Evolutionary conservation across 148 eudicot genomes (phyloP), one percentile per base, ranked within the genome.

Genomic region (Mesembryanthemum crystallinum): DNA sequence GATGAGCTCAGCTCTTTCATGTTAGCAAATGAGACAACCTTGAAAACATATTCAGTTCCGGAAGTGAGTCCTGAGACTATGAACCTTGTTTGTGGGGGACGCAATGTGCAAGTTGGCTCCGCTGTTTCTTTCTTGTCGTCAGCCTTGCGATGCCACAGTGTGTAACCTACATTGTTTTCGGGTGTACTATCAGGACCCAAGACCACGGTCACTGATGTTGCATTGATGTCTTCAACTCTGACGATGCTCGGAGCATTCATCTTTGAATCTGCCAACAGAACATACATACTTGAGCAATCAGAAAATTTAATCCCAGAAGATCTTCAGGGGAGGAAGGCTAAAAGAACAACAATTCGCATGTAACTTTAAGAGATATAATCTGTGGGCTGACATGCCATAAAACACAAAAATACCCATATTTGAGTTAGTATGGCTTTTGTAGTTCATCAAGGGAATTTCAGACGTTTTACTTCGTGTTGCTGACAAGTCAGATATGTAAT

Each of bases 121-220:
- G 78, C 61, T 30, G 77, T 74, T 76, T 83, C 88, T 27, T 82
- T 83, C 54, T 66, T 35, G 47, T 83, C 93, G 64, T 78, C 82
- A 62, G 86, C 87, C 86, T 87, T 92, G 25, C 86, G 89, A 78
- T 90, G 88, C 96, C 96, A 90, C 77, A 92, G 47, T 69, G 85
- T 69, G 66, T 87, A 89, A 59, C 87, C 75, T 27, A 69, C 68
- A 42, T 73, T 69, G 11, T 69, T 83, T 57, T 51, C 85, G 37
- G 74, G 28, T 24, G 62, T n/a, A n/a, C 74, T 83, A 29, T 77
- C 83, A 17, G 83, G 81, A 74, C 84, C 82, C 73, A 92, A 65
- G 51, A 82, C 57, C 61, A 92, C 86, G 8, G 81, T 75, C 29
- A 84, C 73, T 11, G 96, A 90, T 32, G 93, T 83, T 30, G 89